Conservation (phyloP, 305 asterid species). For the Striga hermonthica region DNA sequence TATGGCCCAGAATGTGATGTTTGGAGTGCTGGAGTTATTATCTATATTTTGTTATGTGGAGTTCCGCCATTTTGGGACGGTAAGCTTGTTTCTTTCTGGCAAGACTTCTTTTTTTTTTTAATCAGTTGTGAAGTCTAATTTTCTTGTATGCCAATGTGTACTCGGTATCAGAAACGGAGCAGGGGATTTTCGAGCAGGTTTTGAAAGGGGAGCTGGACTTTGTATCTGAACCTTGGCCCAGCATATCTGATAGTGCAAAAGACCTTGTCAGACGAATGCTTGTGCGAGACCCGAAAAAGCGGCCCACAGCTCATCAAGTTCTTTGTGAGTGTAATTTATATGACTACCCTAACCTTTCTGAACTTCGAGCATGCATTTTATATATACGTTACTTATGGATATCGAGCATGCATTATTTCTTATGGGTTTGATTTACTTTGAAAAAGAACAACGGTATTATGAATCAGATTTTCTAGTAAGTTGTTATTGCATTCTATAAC, state of each 20-base stretch:
- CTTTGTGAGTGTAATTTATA: slow-evolving; percentile 54
- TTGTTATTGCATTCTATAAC: slow-evolving; percentile 1
- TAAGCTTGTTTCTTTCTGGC: slow-evolving; percentile 28
- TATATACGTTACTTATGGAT: not conserved
- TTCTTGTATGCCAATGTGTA: slow-evolving; percentile 28
- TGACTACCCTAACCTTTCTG: slow-evolving; percentile 15
- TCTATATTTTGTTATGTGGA: slow-evolving; percentile 77
- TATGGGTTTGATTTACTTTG: slow-evolving; percentile 10
- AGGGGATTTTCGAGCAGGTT: slow-evolving; percentile 56
- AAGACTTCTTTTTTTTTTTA: slow-evolving; percentile 3
- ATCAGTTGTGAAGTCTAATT: slow-evolving; percentile 1
- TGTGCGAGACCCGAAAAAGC: slow-evolving; percentile 46
- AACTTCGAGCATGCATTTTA: not conserved
- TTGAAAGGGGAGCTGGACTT: slow-evolving; percentile 54
- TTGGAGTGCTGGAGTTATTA: slow-evolving; percentile 95
- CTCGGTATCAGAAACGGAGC: slow-evolving; percentile 46
- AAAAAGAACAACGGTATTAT: not conserved
- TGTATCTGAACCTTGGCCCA: slow-evolving; percentile 61
- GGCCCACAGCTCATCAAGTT: slow-evolving; percentile 58
- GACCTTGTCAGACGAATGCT: slow-evolving; percentile 68
- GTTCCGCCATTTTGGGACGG: slow-evolving; percentile 97
- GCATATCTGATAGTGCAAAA: slow-evolving; percentile 62
- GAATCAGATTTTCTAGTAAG: not conserved
- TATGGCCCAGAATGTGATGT: slow-evolving; percentile 87
- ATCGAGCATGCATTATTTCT: slow-evolving; percentile 3